Base-by-base conservation (phyloP, 306 rosid genomes). In the Quercus bicolor region DNA sequence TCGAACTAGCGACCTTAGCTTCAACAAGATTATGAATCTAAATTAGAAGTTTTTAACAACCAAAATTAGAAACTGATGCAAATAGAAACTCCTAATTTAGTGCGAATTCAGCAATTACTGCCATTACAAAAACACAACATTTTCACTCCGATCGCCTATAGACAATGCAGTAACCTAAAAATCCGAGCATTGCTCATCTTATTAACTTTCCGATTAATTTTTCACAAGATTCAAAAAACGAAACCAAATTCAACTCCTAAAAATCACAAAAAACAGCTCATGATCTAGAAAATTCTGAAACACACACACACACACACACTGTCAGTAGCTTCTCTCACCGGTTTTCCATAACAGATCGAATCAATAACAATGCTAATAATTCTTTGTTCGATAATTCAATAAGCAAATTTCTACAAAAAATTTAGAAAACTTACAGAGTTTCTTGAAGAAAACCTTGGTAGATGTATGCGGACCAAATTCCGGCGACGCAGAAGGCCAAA, bases 391-490 rank as follows among this genome's bases (percentile, higher is more conserved):
- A 40, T 0, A 48, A 19, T 13, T 48, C 18, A 23, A 51, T 13
- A 40, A 74, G 68, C 51, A 55, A 52, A 73, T 64, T 79, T 40
- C 69, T 0, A 59, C 26, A 72, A 78, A 40, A 3, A 26, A n/a
- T 43, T 57, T 1, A n/a, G 62, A 2, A 69, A 34, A 75, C 93
- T 84, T 70, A 95, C 99, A 95, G 86, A 16, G 91, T 91, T 88
- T 95, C 99, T 88, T 95, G 99, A 48, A 95, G 98, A 80, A 95
- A 73, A 61, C 99, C 99, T 83, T 95, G 99, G 81, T 93, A 95
- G 73, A 95, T 95, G 77, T 95, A 95, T 1, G 99, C 98, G 12
- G 96, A 82, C 98, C 99, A 95, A 72, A 95, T 95, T 29, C 99
- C 99, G 80, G 86, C 88, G 31, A 93, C 88, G 86, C 98, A 95